These are phyloP conservation scores for Bonia amplexicaulis DNA, from an alignment of 176 grass and related monocot species.

Conservation along the genomic window DNA sequence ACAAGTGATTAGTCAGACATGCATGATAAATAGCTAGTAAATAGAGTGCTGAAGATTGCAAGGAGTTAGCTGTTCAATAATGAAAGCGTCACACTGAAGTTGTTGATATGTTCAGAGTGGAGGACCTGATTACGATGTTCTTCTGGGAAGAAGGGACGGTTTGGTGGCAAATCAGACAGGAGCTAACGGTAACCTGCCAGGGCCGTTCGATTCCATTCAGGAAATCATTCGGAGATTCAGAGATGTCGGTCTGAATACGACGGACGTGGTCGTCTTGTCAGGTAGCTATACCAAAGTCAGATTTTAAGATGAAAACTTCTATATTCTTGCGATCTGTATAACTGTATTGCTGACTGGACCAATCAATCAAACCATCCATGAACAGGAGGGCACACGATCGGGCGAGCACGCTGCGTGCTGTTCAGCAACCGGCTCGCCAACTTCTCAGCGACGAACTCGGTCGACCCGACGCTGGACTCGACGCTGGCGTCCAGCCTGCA, in stretches of 20 bases:
- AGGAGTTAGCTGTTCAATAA: not conserved
- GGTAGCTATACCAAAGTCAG: slow-evolving; percentile 10
- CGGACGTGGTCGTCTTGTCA: slow-evolving; percentile 72
- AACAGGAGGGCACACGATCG: slow-evolving; percentile 78
- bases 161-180: slow-evolving; percentile 65
- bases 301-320: too few species aligned
- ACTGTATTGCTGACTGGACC: not conserved
- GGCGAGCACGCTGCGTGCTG: slow-evolving; percentile 48
- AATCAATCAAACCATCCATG: not conserved
- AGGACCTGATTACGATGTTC: slow-evolving; percentile 43
- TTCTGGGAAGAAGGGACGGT: slow-evolving; percentile 61
- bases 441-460: slow-evolving; percentile 45
- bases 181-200: slow-evolving; percentile 54
- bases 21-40: not conserved
- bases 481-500: slow-evolving; percentile 63
- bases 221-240: slow-evolving; percentile 32
- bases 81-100: not conserved
- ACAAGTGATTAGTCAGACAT: not conserved
- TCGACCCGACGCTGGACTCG: slow-evolving; percentile 72
- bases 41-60: too few species aligned
- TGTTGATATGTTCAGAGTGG: slow-evolving; percentile 42
- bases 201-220: slow-evolving; percentile 34
- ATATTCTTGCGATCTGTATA: not conserved
- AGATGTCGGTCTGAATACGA: slow-evolving; percentile 52
- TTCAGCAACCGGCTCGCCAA: slow-evolving; percentile 56